phyloP scores from a whole-genome alignment of 129 eudicot species.

The Gnaphalium uliginosum region DNA sequence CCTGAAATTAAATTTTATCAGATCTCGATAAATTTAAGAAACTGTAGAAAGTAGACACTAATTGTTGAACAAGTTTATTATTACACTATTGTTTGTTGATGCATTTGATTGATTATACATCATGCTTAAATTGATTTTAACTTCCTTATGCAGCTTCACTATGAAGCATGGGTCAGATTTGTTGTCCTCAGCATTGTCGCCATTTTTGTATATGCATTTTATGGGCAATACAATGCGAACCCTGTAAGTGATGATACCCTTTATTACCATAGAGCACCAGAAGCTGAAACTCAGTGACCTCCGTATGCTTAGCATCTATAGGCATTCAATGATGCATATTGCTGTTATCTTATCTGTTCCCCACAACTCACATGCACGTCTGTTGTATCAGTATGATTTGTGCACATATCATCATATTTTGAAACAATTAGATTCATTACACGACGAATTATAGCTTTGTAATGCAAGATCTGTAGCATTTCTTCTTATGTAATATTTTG shows the following conservation, averaged over 20 bases:
- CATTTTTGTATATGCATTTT: slow-evolving; percentile 68
- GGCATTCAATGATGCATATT: neutral
- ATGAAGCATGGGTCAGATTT: slow-evolving; percentile 95
- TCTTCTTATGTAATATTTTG: neutral
- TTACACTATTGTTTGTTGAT: neutral
- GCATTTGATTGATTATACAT: neutral
- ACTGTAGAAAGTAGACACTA: neutral
- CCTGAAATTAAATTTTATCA: neutral
- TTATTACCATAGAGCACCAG: slow-evolving; percentile 59
- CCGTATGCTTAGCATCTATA: neutral
- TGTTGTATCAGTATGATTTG: slow-evolving; percentile 7
- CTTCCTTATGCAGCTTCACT: slow-evolving; percentile 76
- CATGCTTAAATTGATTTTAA: slow-evolving; percentile 5
- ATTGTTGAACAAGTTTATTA: neutral
- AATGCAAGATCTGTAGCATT: slow-evolving; percentile 8
- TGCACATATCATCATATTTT: slow-evolving; percentile 9
- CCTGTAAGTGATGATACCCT: slow-evolving; percentile 56
- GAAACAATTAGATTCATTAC: neutral
- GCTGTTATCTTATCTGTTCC: slow-evolving; percentile 17
- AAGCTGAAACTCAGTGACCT: slow-evolving; percentile 45
- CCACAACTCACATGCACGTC: slow-evolving; percentile 8
- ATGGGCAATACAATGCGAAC: slow-evolving; percentile 85
- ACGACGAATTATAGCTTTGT: neutral
- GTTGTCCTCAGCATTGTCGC: slow-evolving; percentile 64
- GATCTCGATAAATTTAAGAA: neutral